These are phyloP conservation scores for Yamadazyma takamatsuzukensis DNA, from an alignment of 805 yeast species.

Conservation along the genomic window DNA sequence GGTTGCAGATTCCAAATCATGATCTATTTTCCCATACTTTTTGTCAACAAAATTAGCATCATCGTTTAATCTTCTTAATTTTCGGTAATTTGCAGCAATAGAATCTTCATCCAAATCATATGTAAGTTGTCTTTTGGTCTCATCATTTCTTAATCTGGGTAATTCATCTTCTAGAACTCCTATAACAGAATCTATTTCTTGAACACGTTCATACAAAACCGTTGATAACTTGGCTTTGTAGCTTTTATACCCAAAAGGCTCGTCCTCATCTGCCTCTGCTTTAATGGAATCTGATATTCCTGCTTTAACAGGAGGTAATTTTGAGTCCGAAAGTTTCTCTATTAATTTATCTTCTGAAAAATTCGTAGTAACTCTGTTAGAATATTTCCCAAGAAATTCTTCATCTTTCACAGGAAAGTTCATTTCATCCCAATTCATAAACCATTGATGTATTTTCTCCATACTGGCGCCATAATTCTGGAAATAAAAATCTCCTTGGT, in stretches of 20 bases:
- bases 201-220: conserved; percentile 19
- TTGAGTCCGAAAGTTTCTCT: conserved; percentile 16
- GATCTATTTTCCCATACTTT: conserved; percentile 28
- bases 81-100: conserved; percentile 29
- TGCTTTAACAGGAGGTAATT: conserved; percentile 10
- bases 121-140: conserved; percentile 27
- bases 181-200: conserved; percentile 16
- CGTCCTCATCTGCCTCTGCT: conserved; percentile 5
- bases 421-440: conserved; percentile 19
- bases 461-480: conserved; percentile 26
- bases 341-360: conserved; percentile 23
- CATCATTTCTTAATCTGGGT: conserved; percentile 20
- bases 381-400: conserved; percentile 17
- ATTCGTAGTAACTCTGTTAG: conserved; percentile 15
- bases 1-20: conserved; percentile 20
- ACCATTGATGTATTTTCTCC: conserved; percentile 23
- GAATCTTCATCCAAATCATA: conserved; percentile 31
- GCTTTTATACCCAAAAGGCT: conserved; percentile 20
- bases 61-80: conserved; percentile 33
- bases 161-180: conserved; percentile 14
- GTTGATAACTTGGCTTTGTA: conserved; percentile 28
- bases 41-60: conserved; percentile 30
- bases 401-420: conserved; percentile 12
- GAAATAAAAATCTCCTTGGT: conserved; percentile 17
- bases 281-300: conserved; percentile 1